These are phyloP conservation scores for Pinus albicaulis DNA, from an alignment of 75 land plant genomes.

Conservation along the genomic window DNA sequence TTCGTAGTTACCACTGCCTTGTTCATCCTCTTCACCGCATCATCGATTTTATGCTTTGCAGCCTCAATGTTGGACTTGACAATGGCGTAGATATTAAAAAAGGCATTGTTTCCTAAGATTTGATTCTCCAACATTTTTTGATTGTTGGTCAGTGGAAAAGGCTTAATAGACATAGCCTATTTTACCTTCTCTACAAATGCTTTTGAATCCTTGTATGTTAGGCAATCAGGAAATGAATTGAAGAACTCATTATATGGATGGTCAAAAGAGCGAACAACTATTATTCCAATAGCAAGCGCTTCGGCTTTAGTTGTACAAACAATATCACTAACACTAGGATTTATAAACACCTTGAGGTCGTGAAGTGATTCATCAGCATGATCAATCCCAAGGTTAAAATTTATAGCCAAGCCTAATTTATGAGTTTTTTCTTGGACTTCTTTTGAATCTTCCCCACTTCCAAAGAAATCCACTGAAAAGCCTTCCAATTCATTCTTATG, in stretches of 20 bases:
- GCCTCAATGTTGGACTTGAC: too few relatives aligned
- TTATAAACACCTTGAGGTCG: slow-evolving; percentile 79
- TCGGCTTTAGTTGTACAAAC: slow-evolving; percentile 91
- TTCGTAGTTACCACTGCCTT: too few relatives aligned
- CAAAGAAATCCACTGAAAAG: slow-evolving; percentile 71
- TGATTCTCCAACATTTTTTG: too few relatives aligned
- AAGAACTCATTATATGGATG: slow-evolving; percentile 92
- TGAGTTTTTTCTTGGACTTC: slow-evolving; percentile 50
- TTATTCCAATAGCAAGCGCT: slow-evolving; percentile 92
- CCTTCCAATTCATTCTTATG: slow-evolving; percentile 57
- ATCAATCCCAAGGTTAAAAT: slow-evolving; percentile 72
- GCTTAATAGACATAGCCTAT: slow-evolving; percentile 52
- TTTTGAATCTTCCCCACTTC: slow-evolving; percentile 69
- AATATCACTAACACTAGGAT: slow-evolving; percentile 88
- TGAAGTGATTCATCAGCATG: slow-evolving; percentile 76
- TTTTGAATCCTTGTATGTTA: slow-evolving; percentile 28
- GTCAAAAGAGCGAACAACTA: slow-evolving; percentile 81
- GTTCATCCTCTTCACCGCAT: too few relatives aligned
- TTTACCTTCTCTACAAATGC: slow-evolving; percentile 54
- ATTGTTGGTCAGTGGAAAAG: slow-evolving; percentile 41
- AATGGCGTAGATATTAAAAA: too few relatives aligned
- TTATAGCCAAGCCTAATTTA: slow-evolving; percentile 47
- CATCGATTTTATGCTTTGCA: too few relatives aligned
- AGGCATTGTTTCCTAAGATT: too few relatives aligned
- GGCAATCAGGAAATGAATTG: slow-evolving; percentile 81